Evolutionary conservation across 371 early-diverging fungal genomes (phyloP).

Genomic region (Spiromyces aspiralis): DNA sequence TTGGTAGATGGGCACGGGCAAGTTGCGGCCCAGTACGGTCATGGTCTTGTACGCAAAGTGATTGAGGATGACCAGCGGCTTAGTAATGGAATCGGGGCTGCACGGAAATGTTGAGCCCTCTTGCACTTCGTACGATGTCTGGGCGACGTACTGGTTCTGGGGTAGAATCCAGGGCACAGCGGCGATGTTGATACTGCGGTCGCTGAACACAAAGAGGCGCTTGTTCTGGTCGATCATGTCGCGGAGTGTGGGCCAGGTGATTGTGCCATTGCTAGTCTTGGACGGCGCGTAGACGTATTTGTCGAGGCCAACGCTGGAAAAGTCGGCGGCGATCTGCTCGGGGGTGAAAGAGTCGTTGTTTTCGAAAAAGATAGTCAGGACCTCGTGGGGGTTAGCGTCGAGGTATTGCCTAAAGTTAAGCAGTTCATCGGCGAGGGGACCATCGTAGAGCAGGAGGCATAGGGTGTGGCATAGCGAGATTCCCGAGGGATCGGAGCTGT

Average conservation of each 20-base stretch:
- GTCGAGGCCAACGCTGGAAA: slow-evolving; percentile 37
- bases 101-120: slow-evolving; percentile 16
- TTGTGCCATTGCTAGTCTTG: slow-evolving; percentile 5
- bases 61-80: slow-evolving; percentile 21
- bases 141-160: slow-evolving; percentile 16
- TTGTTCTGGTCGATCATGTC: slow-evolving; percentile 44
- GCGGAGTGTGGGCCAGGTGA: slow-evolving; percentile 48
- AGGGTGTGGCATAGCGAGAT: slow-evolving; percentile 51
- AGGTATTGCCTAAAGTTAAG: slow-evolving; percentile 33
- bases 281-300: slow-evolving; percentile 26
- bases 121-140: slow-evolving; percentile 20
- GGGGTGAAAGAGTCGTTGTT: slow-evolving; percentile 35
- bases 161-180: slow-evolving; percentile 39
- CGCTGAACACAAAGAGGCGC: slow-evolving; percentile 46
- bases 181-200: slow-evolving; percentile 33
- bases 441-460: slow-evolving; percentile 43
- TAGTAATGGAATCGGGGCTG: slow-evolving; percentile 3
- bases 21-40: neutral
- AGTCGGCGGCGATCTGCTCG: slow-evolving; percentile 31
- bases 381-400: slow-evolving; percentile 44
- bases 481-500: slow-evolving; percentile 4
- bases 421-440: slow-evolving; percentile 34
- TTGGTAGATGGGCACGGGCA: slow-evolving; percentile 12
- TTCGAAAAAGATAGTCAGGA: slow-evolving; percentile 54
- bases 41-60: slow-evolving; percentile 22